These are phyloP conservation scores for Obelidium mucronatum DNA, from an alignment of 192 early-diverging fungal species.

Conservation along the genomic window DNA sequence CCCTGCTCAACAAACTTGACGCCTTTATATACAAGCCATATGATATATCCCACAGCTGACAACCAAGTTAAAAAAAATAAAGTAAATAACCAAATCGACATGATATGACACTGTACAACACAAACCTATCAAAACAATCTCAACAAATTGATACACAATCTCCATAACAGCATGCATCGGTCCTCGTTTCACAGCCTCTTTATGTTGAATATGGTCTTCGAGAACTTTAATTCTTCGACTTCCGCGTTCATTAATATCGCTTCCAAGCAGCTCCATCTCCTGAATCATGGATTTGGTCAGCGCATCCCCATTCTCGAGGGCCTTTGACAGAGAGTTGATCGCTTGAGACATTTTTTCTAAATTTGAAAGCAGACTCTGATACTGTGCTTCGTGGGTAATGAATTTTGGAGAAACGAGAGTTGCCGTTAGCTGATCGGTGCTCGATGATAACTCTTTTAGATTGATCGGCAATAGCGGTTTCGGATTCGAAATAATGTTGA, in stretches of 20 bases:
- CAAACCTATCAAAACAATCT: slow-evolving; percentile 22
- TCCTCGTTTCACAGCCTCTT: not conserved
- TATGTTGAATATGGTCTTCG: slow-evolving; percentile 18
- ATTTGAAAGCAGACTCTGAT: not conserved
- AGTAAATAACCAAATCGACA: too few relatives aligned
- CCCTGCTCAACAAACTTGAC: not conserved
- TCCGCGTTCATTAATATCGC: slow-evolving; percentile 8
- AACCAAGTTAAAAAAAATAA: too few relatives aligned
- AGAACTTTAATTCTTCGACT: slow-evolving; percentile 23
- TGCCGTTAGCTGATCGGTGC: not conserved
- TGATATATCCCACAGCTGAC: slow-evolving; percentile 15
- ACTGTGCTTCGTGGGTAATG: slow-evolving; percentile 27
- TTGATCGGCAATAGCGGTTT: not conserved
- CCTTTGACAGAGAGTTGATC: not conserved
- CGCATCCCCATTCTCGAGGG: slow-evolving; percentile 6
- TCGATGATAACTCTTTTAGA: not conserved
- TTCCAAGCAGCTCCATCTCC: slow-evolving; percentile 11
- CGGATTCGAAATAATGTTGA: not conserved
- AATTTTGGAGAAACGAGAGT: slow-evolving; percentile 11
- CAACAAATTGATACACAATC: slow-evolving; percentile 24
- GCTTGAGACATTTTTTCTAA: not conserved
- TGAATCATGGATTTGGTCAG: slow-evolving; percentile 8
- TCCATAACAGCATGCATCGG: slow-evolving; percentile 24
- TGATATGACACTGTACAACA: too few relatives aligned
- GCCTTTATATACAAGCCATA: slow-evolving; percentile 28